Evolutionary conservation across 306 rosid genomes (phyloP).

Genomic region (Gleditsia sinensis): DNA sequence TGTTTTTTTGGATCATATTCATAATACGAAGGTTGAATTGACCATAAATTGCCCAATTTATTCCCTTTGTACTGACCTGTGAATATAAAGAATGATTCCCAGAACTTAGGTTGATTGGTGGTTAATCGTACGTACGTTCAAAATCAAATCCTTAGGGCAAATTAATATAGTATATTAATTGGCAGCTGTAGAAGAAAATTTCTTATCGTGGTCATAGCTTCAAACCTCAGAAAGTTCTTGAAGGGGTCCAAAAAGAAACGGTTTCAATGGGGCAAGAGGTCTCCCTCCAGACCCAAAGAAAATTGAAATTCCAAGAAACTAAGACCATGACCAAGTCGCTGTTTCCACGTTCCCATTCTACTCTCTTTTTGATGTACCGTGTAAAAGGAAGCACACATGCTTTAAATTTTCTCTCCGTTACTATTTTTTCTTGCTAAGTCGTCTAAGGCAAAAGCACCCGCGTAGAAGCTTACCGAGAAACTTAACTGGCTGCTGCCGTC

Average conservation of each 20-base stretch:
- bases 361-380: conserved; percentile 22
- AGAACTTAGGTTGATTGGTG: too few relatives aligned
- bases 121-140: conserved; percentile 25
- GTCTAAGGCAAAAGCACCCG: conserved; percentile 16
- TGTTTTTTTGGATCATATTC: too few relatives aligned
- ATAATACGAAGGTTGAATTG: not conserved
- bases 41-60: not conserved
- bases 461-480: conserved; percentile 37
- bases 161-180: too few relatives aligned
- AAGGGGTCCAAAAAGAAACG: conserved; percentile 30
- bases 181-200: not conserved
- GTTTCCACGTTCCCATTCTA: not conserved
- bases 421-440: not conserved
- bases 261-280: conserved; percentile 53
- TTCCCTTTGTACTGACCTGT: not conserved
- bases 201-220: conserved; percentile 23
- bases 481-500: not conserved
- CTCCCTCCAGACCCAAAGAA: conserved; percentile 43
- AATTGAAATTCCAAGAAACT: conserved; percentile 39
- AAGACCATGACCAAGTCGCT: conserved; percentile 68
- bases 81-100: conserved; percentile 11
- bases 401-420: not conserved
- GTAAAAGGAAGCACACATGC: conserved; percentile 21
- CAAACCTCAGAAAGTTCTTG: conserved; percentile 43
- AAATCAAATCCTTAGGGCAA: conserved; percentile 2